Base-by-base conservation (phyloP, 2,329 filamentous ascomycete genomes). In the Basipetospora chlamydospora region DNA sequence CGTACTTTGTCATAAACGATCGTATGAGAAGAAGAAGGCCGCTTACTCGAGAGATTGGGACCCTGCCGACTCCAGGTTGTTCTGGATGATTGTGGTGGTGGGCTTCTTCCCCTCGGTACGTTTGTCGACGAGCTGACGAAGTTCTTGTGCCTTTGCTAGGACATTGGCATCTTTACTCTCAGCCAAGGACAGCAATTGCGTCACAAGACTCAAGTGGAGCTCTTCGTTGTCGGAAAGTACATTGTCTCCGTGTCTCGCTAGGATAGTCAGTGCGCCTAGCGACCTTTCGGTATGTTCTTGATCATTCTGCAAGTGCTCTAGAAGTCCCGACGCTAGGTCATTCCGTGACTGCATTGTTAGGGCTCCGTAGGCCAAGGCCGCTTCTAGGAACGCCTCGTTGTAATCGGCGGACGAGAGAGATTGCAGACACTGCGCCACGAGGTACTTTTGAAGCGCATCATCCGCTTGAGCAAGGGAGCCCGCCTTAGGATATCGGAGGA, bases 131-230 rank as follows among this genome's bases (percentile, higher is more conserved):
- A 31, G 18, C n/a, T 37, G 28, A n/a, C 28, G 64, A 16, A 77
- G 48, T 0, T 51, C 48, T 2, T 50, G 47, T 2, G 63, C 59
- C 37, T 61, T 63, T 2, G 58, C 48, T 2, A 64, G 59, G 3
- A 63, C 39, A 1, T 44, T 37, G 1, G 47, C 34, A 35, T 65
- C 59, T 3, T 58, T 50, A 1, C 66, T 53, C 43, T 78, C 73
- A 3, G 64, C 67, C 6, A 77, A 47, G 11, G 64, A 58, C 0
- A 79, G 50, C 1, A 79, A 50, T 13, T 63, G 64, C 0, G 67
- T 61, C 22, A 75, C 62, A 1, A 77, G 48, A 3, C 55, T 52
- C 16, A 72, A 60, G 28, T 71, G 64, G 3, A 61, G 47, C 2
- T 57, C 53, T 6, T 66, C 59, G 15, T 67, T 57, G 23, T 59